Percentiles rank a stretch among this genome's conserved stretches.
These are phyloP conservation scores for Hygrocybe punicea DNA, from an alignment of 768 basidiomycete genomes.

Conservation along the genomic window DNA sequence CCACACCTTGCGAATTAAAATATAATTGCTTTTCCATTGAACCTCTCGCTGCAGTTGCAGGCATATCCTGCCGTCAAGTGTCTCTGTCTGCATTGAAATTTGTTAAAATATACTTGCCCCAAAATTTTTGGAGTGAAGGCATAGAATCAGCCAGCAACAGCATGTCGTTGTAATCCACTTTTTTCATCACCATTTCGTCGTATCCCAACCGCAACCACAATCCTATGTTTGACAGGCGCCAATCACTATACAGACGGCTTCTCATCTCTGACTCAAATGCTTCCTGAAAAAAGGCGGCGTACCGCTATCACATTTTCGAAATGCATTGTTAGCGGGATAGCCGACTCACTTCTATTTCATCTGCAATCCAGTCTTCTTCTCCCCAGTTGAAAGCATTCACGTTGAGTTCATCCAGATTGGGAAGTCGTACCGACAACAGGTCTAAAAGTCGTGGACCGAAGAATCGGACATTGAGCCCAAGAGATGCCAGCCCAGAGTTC, in stretches of 20 bases:
- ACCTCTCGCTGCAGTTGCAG: no score
- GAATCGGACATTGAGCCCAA: slow-evolving; percentile 20
- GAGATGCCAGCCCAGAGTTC: slow-evolving; percentile 15
- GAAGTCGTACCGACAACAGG: slow-evolving; percentile 20
- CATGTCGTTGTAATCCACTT: slow-evolving; percentile 1
- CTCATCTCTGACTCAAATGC: not conserved
- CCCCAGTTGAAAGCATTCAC: slow-evolving; percentile 11
- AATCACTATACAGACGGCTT: not conserved
- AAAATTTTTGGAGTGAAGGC: not conserved
- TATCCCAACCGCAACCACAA: slow-evolving; percentile 1
- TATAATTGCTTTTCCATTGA: no score
- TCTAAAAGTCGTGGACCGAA: slow-evolving; percentile 25
- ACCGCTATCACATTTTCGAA: not conserved
- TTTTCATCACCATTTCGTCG: slow-evolving; percentile 2
- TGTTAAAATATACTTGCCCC: not conserved
- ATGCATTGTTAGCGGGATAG: not conserved
- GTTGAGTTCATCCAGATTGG: slow-evolving; percentile 20
- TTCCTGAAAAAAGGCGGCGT: not conserved
- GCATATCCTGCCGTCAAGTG: no score
- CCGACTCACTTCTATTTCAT: slow-evolving; percentile 10
- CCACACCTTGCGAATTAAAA: no score
- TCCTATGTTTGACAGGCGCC: not conserved
- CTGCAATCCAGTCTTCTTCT: not conserved
- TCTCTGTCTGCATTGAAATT: no score
- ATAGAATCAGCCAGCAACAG: not conserved